Percentiles rank a stretch among this genome's conserved stretches.
Conservation (phyloP, 306 rosid species). For the Gastrolobium bilobum region DNA sequence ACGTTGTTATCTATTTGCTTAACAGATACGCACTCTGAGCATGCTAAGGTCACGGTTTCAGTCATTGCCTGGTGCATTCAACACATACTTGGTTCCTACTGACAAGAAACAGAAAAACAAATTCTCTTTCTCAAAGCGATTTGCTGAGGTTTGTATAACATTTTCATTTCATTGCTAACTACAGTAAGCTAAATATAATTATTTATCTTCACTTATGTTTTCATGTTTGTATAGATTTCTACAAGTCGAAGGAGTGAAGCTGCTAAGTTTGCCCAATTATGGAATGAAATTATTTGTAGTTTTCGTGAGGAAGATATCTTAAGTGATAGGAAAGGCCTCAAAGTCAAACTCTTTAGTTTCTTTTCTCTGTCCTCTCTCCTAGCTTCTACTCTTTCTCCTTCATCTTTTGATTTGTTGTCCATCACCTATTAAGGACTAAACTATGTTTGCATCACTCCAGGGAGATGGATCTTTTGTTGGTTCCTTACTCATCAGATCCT, state of each 20-base stretch:
- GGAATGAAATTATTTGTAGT: slow-evolving; percentile 98
- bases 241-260: slow-evolving; percentile 96
- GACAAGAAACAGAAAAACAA: slow-evolving; percentile 77
- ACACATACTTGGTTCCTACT: slow-evolving; percentile 90
- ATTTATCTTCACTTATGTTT: slow-evolving; percentile 44
- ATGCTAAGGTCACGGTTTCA: slow-evolving; percentile 97
- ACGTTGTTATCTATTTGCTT: slow-evolving; percentile 42
- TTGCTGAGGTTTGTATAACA: slow-evolving; percentile 75
- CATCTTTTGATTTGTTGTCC: slow-evolving; percentile 39
- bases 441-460: slow-evolving; percentile 65
- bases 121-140: slow-evolving; percentile 84
- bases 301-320: slow-evolving; percentile 97
- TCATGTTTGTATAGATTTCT: slow-evolving; percentile 64
- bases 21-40: slow-evolving; percentile 90
- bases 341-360: slow-evolving; percentile 41
- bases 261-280: slow-evolving; percentile 95
- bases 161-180: slow-evolving; percentile 39
- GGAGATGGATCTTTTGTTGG: slow-evolving; percentile 95
- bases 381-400: slow-evolving; percentile 45
- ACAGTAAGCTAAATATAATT: slow-evolving; percentile 32
- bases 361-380: slow-evolving; percentile 37
- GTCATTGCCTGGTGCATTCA: slow-evolving; percentile 97
- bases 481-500: slow-evolving; percentile 96
- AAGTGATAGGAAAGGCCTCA: slow-evolving; percentile 80
- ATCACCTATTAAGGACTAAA: slow-evolving; percentile 46